A percentile compares a stretch with the other conserved stretches of the same genome.
phyloP scores from a whole-genome alignment of 345 rosid species.

The Brassica nigra region DNA sequence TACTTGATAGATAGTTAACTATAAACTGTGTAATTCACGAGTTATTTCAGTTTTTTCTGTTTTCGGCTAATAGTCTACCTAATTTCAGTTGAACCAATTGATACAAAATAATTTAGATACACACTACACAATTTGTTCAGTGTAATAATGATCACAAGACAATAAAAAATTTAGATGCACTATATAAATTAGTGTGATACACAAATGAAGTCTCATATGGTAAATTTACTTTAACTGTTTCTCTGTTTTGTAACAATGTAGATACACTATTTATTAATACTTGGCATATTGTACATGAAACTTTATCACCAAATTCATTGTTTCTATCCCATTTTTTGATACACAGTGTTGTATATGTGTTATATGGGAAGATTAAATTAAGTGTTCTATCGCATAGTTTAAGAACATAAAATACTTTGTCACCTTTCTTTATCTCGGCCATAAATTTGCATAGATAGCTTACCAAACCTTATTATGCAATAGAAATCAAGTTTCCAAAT shows the following conservation, averaged over 20 bases:
- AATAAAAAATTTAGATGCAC: background rate
- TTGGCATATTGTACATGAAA: background rate
- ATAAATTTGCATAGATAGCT: no score
- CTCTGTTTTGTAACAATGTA: background rate
- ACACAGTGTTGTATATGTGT: no score
- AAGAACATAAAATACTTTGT: no score
- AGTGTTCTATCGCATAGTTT: no score
- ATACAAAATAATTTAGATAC: background rate
- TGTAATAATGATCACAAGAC: no score
- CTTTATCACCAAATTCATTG: background rate
- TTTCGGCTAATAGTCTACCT: background rate
- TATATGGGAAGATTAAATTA: no score
- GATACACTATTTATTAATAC: background rate
- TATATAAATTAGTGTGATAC: no score
- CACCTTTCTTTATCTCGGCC: no score
- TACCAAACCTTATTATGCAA: no score
- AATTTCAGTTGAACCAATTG: background rate
- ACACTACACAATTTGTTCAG: background rate
- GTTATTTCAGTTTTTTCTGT: background rate
- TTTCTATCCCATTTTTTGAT: no score
- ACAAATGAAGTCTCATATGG: background rate
- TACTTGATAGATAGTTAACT: background rate
- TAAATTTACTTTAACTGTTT: no score
- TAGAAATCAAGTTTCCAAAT: no score
- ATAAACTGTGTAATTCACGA: background rate